These are phyloP conservation scores for Saccharomyces uvarum DNA, from an alignment of 1,139 yeast species.

Conservation along the genomic window DNA sequence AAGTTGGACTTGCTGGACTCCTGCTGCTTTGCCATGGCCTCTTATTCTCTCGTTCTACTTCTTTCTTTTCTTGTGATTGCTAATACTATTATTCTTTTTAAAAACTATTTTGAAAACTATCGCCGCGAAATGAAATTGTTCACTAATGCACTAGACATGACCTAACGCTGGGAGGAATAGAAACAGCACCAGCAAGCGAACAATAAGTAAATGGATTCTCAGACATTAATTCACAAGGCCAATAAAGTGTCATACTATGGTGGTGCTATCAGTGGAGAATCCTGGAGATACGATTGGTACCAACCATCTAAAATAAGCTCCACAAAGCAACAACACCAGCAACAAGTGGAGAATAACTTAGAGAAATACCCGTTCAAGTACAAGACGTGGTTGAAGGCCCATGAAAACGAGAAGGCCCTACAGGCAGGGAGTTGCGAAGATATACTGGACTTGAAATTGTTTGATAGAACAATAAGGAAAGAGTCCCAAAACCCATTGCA, in stretches of 20 bases:
- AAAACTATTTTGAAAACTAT: not conserved
- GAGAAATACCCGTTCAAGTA: constrained; percentile 18
- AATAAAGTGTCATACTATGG: constrained; percentile 16
- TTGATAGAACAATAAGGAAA: constrained; percentile 15
- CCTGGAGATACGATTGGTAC: constrained; percentile 26
- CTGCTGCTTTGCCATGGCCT: constrained; percentile 1
- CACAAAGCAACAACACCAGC: constrained; percentile 4
- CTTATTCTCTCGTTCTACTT: not conserved
- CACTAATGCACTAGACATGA: not conserved
- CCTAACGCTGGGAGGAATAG: not conserved
- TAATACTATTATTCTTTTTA: not conserved
- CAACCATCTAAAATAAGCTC: constrained; percentile 14
- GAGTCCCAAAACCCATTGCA: constrained; percentile 3
- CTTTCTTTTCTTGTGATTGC: not conserved
- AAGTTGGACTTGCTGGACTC: constrained; percentile 7
- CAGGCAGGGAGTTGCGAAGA: not conserved
- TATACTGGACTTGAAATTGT: constrained; percentile 11
- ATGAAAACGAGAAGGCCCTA: constrained; percentile 4
- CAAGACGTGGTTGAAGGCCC: constrained; percentile 18
- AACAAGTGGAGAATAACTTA: constrained; percentile 5
- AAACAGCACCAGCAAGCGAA: not conserved
- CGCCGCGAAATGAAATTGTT: not conserved
- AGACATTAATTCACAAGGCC: constrained; percentile 23
- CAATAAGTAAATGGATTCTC: constrained; percentile 8
- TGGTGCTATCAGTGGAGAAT: constrained; percentile 9